A percentile compares a stretch with the other conserved stretches of the same genome.
phyloP scores from a whole-genome alignment of 768 basidiomycete genomes.

The Russula griseocarnosa region DNA sequence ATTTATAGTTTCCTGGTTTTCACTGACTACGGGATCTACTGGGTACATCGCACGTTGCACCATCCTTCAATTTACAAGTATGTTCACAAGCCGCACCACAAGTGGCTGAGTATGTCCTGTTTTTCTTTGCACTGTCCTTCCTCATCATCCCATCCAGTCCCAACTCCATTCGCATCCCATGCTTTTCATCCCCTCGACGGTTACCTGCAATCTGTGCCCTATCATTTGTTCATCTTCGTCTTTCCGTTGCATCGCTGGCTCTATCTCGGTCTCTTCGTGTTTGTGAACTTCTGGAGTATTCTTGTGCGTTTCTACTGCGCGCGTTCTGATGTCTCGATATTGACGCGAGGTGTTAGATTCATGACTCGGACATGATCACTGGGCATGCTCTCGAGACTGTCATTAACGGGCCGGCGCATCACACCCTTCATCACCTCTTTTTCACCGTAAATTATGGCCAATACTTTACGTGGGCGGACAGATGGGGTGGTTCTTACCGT shows the following conservation, averaged over 20 bases:
- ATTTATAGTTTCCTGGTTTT: slow-evolving; percentile 65
- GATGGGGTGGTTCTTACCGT: slow-evolving; percentile 78
- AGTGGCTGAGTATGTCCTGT: slow-evolving; percentile 81
- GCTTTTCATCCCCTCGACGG: slow-evolving; percentile 99
- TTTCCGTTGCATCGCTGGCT: slow-evolving; percentile 86
- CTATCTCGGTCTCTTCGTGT: slow-evolving; percentile 82
- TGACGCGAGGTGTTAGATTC: slow-evolving; percentile 56
- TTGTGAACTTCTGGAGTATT: slow-evolving; percentile 93
- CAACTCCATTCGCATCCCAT: slow-evolving; percentile 95
- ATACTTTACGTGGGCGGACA: slow-evolving; percentile 98
- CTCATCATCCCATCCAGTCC: slow-evolving; percentile 50
- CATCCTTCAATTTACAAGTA: slow-evolving; percentile 82
- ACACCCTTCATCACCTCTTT: slow-evolving; percentile 94
- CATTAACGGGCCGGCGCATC: slow-evolving; percentile 98
- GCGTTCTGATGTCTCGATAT: background rate
- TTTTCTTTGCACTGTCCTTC: background rate
- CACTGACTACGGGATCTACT: slow-evolving; percentile 94
- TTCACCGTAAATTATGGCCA: slow-evolving; percentile 96
- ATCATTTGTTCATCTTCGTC: slow-evolving; percentile 85
- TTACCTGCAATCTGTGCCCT: slow-evolving; percentile 89
- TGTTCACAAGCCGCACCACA: slow-evolving; percentile 97
- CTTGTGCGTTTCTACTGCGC: slow-evolving; percentile 53
- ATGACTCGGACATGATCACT: slow-evolving; percentile 98
- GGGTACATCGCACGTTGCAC: slow-evolving; percentile 92
- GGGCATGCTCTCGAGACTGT: slow-evolving; percentile 80